A percentile compares a stretch with the other conserved stretches of the same genome.
These are phyloP conservation scores for Fusarium proliferatum DNA, from an alignment of 2,329 filamentous ascomycete species.

Conservation along the genomic window DNA sequence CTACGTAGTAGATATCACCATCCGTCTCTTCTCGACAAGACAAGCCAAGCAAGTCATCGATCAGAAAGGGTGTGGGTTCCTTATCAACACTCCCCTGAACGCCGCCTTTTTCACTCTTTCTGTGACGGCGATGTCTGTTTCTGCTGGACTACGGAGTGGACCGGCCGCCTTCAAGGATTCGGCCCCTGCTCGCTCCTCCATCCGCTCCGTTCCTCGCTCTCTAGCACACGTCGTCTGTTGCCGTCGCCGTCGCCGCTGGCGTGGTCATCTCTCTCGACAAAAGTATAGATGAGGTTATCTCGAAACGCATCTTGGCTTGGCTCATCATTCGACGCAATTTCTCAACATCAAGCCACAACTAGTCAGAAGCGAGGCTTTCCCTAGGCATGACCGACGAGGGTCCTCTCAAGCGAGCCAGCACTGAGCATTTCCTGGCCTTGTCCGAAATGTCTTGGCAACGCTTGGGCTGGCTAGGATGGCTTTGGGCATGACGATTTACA, in stretches of 20 bases:
- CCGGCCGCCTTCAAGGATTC: conserved; percentile 31
- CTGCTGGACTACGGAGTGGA: conserved; percentile 26
- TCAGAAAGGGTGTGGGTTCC: neutral
- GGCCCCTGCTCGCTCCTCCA: conserved; percentile 23
- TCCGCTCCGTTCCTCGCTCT: conserved; percentile 25
- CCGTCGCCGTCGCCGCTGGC: neutral
- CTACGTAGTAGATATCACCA: conserved; percentile 13
- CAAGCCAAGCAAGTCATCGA: neutral
- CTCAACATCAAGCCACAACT: conserved; percentile 25
- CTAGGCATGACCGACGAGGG: conserved; percentile 14
- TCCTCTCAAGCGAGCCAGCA: conserved; percentile 30
- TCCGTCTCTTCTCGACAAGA: conserved; percentile 21
- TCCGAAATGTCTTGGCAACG: conserved; percentile 37
- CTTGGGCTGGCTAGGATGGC: conserved; percentile 28
- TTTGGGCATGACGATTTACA: conserved; percentile 29
- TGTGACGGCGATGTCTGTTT: conserved; percentile 25
- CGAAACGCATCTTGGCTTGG: conserved; percentile 25
- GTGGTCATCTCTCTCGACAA: conserved; percentile 23
- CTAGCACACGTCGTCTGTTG: conserved; percentile 9
- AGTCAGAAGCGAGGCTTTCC: conserved; percentile 4
- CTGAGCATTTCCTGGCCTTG: conserved; percentile 33
- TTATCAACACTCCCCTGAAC: neutral
- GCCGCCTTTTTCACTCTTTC: conserved; percentile 24
- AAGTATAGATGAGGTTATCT: conserved; percentile 32
- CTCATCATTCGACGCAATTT: conserved; percentile 37